Base-by-base conservation (phyloP, 1,284 basidiomycete species). In the Bjerkandera adusta region DNA sequence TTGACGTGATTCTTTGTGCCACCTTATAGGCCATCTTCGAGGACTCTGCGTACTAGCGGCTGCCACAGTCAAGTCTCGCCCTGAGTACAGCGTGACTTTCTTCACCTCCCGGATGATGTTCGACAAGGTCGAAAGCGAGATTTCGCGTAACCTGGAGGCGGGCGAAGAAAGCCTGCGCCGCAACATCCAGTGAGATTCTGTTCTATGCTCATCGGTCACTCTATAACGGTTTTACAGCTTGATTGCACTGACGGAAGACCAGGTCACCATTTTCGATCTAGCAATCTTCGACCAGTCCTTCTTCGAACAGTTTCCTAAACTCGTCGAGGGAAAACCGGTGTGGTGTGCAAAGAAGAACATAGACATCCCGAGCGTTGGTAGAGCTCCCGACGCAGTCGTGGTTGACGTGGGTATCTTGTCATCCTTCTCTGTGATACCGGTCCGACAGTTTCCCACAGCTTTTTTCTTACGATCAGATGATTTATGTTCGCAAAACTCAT, bases 1-100 rank as follows among this genome's bases (percentile, higher is more conserved):
- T 21, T 5, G 13, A 36, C 36, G 15, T 6, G 36, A n/a, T 15
- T 5, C 4, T 18, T 5, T 3, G 3, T 15, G n/a, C n/a, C n/a
- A n/a, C n/a, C n/a, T 16, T 16, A 36, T 36, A 47, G 45, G 45
- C 5, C 45, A 47, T 29, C 15, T 38, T 12, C 18, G 38, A 15
- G 30, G 38, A 3, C 30, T 47, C 16, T 41, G 45, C 16, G 15
- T 22, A 4, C 15, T 47, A 5, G 37, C 32, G 7, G 29, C 45
- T 6, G 15, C 30, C 10, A 24, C 41, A 10, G 45, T 41, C 8
- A 33, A 36, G n/a, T n/a, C 20, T 5, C 37, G 45, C 15, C 21
- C 27, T 5, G 38, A 15, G 22, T 2, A 26, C 5, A 15, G 3
- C 16, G 24, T 47, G 25, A 47, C 45, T 2, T 16, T 47, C 7